Base-by-base conservation (phyloP, 2,329 filamentous ascomycete species). In the Chrysosphaeria jannelii region DNA sequence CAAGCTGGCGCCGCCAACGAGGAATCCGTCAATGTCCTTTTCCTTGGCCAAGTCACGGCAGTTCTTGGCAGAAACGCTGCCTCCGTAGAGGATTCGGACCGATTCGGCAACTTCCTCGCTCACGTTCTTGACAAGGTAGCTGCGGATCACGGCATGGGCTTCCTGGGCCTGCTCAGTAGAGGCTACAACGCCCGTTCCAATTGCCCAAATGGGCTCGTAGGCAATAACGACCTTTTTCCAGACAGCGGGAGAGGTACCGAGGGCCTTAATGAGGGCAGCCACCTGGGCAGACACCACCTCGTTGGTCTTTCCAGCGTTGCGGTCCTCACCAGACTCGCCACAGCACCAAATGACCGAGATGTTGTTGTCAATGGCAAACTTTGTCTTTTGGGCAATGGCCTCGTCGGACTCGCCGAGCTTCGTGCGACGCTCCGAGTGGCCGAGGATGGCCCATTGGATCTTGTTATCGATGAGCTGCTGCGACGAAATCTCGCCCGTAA, bases 181-280 rank as follows among this genome's bases (percentile, higher is more conserved):
- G 36, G 76, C 76, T 34, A 88, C 76, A 56, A 85, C 88, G 47
- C 85, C 85, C 34, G 85, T 93, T 36, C 81, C 81, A 36, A 66
- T 71, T 44, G 64, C 78, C 81, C 85, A 97, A 57, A 97, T 88
- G 40, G 85, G 85, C 62, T 97, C 85, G 51, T 97, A 97, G 40
- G 85, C 85, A 39, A 97, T 61, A 44, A 97, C 85, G 33, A 97
- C 62, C 56, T 85, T 85, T 40, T 55, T 61, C 85, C 85, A 97
- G 18, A 28, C 28, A 5, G 24, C 18, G 3, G 31, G 12, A 53
- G 90, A 74, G 38, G 62, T 52, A 25, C 37, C 36, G 41, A 75
- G 52, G 53, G 70, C 56, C 38, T 52, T 47, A 45, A 78, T 67
- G 33, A 44, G 74, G 33, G 78, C 78, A 32, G 64, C 59, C 37